phyloP scores from a whole-genome alignment of 2,329 filamentous ascomycete genomes.

The Trichocomaceae sp. region DNA sequence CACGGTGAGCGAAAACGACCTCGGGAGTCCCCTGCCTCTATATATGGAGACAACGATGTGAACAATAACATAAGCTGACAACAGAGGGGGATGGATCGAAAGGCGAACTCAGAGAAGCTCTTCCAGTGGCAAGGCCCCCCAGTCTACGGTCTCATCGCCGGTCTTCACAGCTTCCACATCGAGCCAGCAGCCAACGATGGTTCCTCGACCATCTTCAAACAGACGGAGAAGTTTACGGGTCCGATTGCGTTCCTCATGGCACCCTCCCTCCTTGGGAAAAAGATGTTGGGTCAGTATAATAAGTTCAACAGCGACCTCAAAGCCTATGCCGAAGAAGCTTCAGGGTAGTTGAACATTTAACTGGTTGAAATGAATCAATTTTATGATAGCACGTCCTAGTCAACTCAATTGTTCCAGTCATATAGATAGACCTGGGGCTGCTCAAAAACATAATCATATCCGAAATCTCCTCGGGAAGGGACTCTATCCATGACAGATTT shows the following conservation, averaged over 20 bases:
- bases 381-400: no score
- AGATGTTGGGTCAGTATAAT: conserved; percentile 18
- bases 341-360: neutral
- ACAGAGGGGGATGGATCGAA: neutral
- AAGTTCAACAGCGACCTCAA: conserved; percentile 21
- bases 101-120: conserved; percentile 20
- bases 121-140: conserved; percentile 26
- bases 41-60: no score
- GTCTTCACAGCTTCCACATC: conserved; percentile 21
- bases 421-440: no score
- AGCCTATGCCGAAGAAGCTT: conserved; percentile 19
- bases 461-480: no score
- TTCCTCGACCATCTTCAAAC: conserved; percentile 21
- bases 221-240: conserved; percentile 20
- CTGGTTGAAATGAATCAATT: no score
- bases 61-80: neutral
- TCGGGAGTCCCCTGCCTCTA: no score
- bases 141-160: conserved; percentile 20
- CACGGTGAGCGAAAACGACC: conserved; percentile 9
- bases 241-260: conserved; percentile 19
- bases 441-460: no score
- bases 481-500: no score
- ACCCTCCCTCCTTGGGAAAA: conserved; percentile 20
- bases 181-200: conserved; percentile 19
- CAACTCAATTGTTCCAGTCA: no score